phyloP scores from a whole-genome alignment of 257 asterid species.

The Penstemon davidsonii region DNA sequence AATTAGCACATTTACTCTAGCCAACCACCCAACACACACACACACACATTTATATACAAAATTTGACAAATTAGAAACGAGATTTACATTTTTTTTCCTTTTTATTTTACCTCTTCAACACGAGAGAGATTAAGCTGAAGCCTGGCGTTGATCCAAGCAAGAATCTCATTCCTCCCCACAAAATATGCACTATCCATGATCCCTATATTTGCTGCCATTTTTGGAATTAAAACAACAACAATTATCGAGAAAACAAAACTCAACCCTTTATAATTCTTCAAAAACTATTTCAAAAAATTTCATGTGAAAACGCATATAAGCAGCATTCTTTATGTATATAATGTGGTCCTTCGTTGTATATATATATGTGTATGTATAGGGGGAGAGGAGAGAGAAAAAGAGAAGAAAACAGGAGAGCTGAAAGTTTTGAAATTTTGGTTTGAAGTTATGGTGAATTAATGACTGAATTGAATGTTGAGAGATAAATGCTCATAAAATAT shows the following conservation, averaged over 20 bases:
- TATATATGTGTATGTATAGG: not conserved
- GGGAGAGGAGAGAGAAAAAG: not conserved
- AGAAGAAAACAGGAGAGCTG: conserved; percentile 26
- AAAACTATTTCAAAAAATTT: conserved; percentile 7
- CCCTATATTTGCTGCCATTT: conserved; percentile 85
- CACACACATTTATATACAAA: not conserved
- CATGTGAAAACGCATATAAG: not conserved
- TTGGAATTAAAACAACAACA: conserved; percentile 9
- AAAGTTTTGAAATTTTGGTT: conserved; percentile 11
- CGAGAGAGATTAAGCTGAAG: conserved; percentile 79
- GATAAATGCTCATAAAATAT: not conserved
- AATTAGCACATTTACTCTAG: conserved; percentile 8
- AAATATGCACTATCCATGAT: conserved; percentile 92
- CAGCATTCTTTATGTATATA: no score
- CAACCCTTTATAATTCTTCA: no score
- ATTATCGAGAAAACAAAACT: no score
- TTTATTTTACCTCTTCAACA: conserved; percentile 69
- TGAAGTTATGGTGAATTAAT: not conserved
- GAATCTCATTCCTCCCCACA: conserved; percentile 92
- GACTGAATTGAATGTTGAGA: not conserved
- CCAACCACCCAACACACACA: not conserved
- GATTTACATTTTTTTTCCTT: not conserved
- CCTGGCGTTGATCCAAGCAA: conserved; percentile 78
- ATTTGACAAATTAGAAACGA: conserved; percentile 5
- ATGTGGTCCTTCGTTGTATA: conserved; percentile 4